Conservation (phyloP, 2,329 filamentous ascomycete species). For the Alternaria panax region DNA sequence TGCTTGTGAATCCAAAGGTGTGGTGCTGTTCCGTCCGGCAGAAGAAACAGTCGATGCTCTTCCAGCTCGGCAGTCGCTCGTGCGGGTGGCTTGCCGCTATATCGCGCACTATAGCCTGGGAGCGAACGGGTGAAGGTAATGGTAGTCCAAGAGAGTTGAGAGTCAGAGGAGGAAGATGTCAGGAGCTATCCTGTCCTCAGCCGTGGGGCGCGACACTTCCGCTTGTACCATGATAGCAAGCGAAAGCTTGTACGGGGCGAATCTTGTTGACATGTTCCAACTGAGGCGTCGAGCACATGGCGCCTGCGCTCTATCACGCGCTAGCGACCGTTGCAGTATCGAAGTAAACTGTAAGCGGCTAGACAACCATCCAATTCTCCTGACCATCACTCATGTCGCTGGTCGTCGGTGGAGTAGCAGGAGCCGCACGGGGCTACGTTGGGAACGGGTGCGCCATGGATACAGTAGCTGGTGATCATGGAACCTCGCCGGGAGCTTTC, state of each 20-base stretch:
- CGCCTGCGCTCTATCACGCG: conserved; percentile 27
- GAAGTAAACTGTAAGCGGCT: conserved; percentile 11
- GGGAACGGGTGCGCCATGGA: conserved; percentile 20
- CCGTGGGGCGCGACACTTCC: neutral
- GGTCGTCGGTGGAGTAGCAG: neutral
- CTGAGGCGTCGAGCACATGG: conserved; percentile 24
- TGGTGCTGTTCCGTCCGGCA: neutral
- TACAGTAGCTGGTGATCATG: conserved; percentile 2
- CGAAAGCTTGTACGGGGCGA: conserved; percentile 15
- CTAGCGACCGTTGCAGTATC: conserved; percentile 24
- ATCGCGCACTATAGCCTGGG: conserved; percentile 9
- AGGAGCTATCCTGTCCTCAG: conserved; percentile 1
- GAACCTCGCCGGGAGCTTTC: neutral
- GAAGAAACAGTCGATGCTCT: neutral
- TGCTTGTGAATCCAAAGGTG: neutral
- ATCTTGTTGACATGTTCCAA: conserved; percentile 7
- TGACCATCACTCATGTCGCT: conserved; percentile 7
- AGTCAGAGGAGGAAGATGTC: conserved; percentile 6
- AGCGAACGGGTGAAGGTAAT: conserved; percentile 1
- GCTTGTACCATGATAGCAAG: neutral
- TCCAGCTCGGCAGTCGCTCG: neutral
- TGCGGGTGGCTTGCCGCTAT: conserved; percentile 15
- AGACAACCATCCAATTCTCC: conserved; percentile 9
- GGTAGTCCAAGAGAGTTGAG: neutral
- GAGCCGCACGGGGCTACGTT: conserved; percentile 17